These are phyloP conservation scores for Periconia digitata DNA, from an alignment of 2,329 filamentous ascomycete genomes.

Conservation along the genomic window DNA sequence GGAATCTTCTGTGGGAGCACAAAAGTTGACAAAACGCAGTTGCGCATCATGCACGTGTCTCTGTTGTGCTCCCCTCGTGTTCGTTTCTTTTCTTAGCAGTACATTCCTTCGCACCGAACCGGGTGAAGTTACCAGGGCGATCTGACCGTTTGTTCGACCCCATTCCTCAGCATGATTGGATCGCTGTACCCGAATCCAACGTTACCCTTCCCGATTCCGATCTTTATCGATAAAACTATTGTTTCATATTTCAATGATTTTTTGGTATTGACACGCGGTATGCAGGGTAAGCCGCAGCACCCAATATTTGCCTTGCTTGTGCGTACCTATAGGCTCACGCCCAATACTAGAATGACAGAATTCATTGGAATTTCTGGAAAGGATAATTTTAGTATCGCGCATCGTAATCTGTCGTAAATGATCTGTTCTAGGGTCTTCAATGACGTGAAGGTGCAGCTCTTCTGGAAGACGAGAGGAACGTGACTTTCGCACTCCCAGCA, in stretches of 20 bases:
- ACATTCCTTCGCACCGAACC: neutral
- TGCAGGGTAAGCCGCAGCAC: conserved; percentile 1
- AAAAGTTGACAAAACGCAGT: conserved; percentile 1
- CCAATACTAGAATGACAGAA: neutral
- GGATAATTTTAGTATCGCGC: neutral
- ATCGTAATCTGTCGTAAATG: neutral
- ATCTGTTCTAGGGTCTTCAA: neutral
- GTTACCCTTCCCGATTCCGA: neutral
- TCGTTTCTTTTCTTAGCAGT: conserved; percentile 1
- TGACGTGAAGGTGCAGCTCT: conserved; percentile 1
- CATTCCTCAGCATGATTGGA: neutral
- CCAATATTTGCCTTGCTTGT: neutral
- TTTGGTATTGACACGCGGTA: too few species aligned
- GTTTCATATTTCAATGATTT: neutral
- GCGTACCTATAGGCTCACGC: neutral
- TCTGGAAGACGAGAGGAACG: too few species aligned
- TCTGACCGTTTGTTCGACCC: neutral
- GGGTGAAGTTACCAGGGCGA: neutral
- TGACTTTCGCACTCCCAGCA: too few species aligned
- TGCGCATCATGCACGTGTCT: conserved; percentile 3
- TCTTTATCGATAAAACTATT: conserved; percentile 1
- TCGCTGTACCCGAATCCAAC: neutral
- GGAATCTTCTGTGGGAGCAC: too few species aligned
- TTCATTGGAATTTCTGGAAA: neutral
- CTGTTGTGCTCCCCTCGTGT: too few species aligned